Evolutionary conservation across 352 stramenopile species (phyloP), one percentile per base, ranked within the genome.

Genomic region (Globisporangium mamillatum): DNA sequence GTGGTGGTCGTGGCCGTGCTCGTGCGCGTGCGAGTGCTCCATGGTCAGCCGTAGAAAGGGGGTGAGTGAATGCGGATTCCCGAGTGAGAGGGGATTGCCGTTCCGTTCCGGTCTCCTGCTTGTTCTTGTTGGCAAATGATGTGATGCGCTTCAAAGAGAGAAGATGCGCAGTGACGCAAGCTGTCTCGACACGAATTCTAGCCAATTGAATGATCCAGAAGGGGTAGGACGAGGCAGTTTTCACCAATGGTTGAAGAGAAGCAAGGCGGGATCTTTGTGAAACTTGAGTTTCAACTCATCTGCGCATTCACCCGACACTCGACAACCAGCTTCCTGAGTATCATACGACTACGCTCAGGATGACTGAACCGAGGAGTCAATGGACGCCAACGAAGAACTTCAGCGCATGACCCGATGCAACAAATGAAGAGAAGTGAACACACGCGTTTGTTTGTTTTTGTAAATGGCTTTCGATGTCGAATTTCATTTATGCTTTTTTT

Each of bases 11-110:
- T 60, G 32, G n/a, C 12, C 25, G 27, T 78, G 74, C 34, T 48
- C 22, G 29, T 77, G 71, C 52, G 32, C 56, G 38, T 80, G 75
- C 10, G 52, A 22, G 55, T 81, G 70, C 27, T 67, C 62, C 59
- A 63, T 63, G 4, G 48, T 81, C 9, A 9, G 27, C 4, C 10
- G 32, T 48, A 24, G 27, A 32, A 16, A 10, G 20, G 7, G 32
- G 16, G 32, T 3, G 27, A 27, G 36, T 44, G 55, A 48, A 60
- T 60, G 55, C 8, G 27, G 18, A 44, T 50, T 50, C 41, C 16
- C 41, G 18, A 61, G 27, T 27, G 55, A 60, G 10, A 4, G 27
- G 6, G 14, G 54, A 16, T n/a, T 48, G 14, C n/a, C 9, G 50
- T 57, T 32, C 50, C 22, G 41, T n/a, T 48, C 41, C 12, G 48